phyloP scores from a whole-genome alignment of 306 rosid species.

The Medicago ruthenica region DNA sequence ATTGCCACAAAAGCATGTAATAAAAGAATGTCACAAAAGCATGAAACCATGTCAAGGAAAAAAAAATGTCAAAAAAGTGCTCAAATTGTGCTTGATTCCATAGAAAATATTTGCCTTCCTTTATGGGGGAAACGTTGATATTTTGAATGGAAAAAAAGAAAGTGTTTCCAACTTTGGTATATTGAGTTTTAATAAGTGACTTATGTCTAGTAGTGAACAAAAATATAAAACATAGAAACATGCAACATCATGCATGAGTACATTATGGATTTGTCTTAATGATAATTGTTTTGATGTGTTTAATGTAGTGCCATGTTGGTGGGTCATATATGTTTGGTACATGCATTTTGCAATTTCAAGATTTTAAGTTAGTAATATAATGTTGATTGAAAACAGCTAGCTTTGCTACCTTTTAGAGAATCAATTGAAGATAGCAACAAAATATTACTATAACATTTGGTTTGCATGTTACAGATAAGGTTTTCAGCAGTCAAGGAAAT shows the following conservation, averaged over 20 bases:
- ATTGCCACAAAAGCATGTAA: constrained; percentile 21
- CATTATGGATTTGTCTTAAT: constrained; percentile 11
- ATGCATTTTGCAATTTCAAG: constrained; percentile 58
- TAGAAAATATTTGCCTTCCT: constrained; percentile 40
- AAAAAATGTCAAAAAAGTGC: neutral
- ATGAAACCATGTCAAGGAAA: constrained; percentile 30
- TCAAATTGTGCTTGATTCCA: constrained; percentile 35
- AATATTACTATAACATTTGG: neutral
- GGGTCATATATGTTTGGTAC: constrained; percentile 51
- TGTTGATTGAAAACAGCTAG: constrained; percentile 45
- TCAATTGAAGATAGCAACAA: constrained; percentile 41
- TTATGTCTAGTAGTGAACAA: neutral
- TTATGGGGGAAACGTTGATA: neutral
- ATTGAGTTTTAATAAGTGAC: neutral
- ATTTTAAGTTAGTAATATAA: constrained; percentile 46
- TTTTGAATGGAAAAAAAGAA: constrained; percentile 18
- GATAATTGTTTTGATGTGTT: constrained; percentile 39
- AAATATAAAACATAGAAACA: neutral
- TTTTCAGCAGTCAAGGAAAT: too few species aligned
- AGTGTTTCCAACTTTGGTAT: constrained; percentile 31
- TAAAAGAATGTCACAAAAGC: too few species aligned
- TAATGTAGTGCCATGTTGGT: constrained; percentile 47
- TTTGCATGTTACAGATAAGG: too few species aligned
- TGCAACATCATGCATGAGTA: constrained; percentile 1
- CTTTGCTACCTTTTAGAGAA: constrained; percentile 53